phyloP scores from a whole-genome alignment of 495 filamentous ascomycete genomes.

The Penicillium crystallinum region DNA sequence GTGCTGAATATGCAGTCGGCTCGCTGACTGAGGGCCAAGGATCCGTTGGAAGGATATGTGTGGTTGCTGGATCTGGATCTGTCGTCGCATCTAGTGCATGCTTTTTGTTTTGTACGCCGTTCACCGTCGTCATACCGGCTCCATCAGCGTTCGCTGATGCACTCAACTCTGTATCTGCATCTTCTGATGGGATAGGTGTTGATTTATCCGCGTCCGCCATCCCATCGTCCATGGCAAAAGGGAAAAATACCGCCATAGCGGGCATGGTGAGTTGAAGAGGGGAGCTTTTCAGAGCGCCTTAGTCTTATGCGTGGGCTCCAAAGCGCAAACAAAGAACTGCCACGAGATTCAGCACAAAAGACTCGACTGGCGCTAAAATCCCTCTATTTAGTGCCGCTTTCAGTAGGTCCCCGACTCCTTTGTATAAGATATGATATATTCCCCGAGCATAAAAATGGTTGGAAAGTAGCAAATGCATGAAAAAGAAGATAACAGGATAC shows the following conservation, averaged over 20 bases:
- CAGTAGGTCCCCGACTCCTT: background rate
- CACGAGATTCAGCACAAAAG: background rate
- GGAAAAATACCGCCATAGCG: background rate
- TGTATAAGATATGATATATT: background rate
- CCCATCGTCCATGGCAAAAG: background rate
- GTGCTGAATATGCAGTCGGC: background rate
- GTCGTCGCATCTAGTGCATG: background rate
- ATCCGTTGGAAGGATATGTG: background rate
- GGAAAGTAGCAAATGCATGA: background rate
- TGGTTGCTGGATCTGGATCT: background rate
- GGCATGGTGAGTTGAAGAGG: background rate
- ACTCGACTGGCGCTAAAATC: background rate
- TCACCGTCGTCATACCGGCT: background rate
- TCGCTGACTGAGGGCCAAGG: background rate
- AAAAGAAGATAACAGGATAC: background rate
- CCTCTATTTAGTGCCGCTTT: background rate
- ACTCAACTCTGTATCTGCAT: too few species aligned
- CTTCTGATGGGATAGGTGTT: background rate
- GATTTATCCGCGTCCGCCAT: background rate
- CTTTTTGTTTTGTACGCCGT: background rate
- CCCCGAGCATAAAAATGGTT: background rate
- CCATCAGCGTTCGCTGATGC: background rate
- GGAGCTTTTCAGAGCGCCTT: background rate
- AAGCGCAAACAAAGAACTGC: slow-evolving; percentile 2
- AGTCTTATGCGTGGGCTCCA: background rate